Base-by-base conservation (phyloP, 805 yeast species). In the Millerago galiae region DNA sequence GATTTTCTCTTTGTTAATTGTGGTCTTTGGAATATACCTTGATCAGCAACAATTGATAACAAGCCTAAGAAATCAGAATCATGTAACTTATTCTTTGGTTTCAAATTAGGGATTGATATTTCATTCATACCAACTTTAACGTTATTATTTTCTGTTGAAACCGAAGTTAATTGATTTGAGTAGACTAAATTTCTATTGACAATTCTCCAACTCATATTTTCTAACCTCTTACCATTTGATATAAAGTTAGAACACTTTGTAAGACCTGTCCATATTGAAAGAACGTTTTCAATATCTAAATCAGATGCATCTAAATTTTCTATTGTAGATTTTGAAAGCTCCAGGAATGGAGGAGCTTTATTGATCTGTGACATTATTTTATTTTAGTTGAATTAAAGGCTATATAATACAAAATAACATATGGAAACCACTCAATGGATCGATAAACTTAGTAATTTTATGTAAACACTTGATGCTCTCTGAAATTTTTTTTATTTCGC, bases 241-340 rank as follows among this genome's bases (percentile, higher is more conserved):
- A 58, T 53, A 44, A 53, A 56, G 14, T 50, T 53, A 8, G 62
- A 58, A 33, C 61, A 58, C 38, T 54, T 58, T 1, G 59, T 58
- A 13, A 58, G 44, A 2, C 71, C 69, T 9, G 71, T 65, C 70
- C 72, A 68, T 18, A 69, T 61, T 3, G 67, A 61, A 25, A 69
- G 49, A 3, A 68, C 65, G 38, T 64, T 65, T 41, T 67, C 70
- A 31, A 69, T 54, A 34, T 68, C 68, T 11, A 66, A 50, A 3
- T 58, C 58, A 17, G 54, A 44, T 1, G 59, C 53, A 37, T 55
- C 60, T 31, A 54, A 46, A 18, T 32, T 46, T 38, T 55, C 51
- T 8, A 58, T 50, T 10, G 58, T 54, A 10, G 55, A 51, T 25
- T 50, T 47, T 8, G 61, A 58, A 7, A 56, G 45, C 45, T 58